Conservation (phyloP, 2,329 filamentous ascomycete species). For the Penicillium sp. region DNA sequence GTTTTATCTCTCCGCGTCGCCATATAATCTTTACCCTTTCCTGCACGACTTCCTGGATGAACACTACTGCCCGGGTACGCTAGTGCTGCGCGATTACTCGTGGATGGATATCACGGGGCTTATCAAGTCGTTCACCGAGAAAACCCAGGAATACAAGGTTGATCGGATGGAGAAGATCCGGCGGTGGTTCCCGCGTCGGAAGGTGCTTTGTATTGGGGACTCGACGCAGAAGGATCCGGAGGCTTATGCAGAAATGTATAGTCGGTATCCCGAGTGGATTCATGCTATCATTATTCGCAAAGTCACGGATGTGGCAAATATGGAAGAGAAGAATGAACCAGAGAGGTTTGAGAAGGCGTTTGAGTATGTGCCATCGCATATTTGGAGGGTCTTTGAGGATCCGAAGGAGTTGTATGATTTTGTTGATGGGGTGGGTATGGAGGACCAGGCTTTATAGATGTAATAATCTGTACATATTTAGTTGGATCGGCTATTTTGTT, state of each 20-base stretch:
- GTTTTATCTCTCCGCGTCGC: constrained; percentile 92
- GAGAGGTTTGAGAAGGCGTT: constrained; percentile 83
- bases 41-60: constrained; percentile 69
- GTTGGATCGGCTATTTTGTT: background rate
- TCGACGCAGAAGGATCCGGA: constrained; percentile 91
- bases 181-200: constrained; percentile 71
- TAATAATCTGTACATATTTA: constrained; percentile 3
- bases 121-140: constrained; percentile 72
- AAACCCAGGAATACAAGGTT: constrained; percentile 83
- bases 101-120: constrained; percentile 83
- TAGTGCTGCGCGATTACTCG: constrained; percentile 79
- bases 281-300: constrained; percentile 81
- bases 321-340: constrained; percentile 70
- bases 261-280: constrained; percentile 71
- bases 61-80: constrained; percentile 72
- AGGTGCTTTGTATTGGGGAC: constrained; percentile 83
- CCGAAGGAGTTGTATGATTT: constrained; percentile 59
- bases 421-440: constrained; percentile 30
- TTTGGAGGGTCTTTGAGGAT: constrained; percentile 82
- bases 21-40: constrained; percentile 91
- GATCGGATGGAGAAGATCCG: constrained; percentile 75
- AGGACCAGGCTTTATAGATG: constrained; percentile 16
- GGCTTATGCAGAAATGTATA: constrained; percentile 75
- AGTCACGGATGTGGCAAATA: constrained; percentile 71
- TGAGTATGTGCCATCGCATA: constrained; percentile 62